These are phyloP conservation scores for Schrenkiella parvula DNA, from an alignment of 345 rosid species.

Conservation along the genomic window DNA sequence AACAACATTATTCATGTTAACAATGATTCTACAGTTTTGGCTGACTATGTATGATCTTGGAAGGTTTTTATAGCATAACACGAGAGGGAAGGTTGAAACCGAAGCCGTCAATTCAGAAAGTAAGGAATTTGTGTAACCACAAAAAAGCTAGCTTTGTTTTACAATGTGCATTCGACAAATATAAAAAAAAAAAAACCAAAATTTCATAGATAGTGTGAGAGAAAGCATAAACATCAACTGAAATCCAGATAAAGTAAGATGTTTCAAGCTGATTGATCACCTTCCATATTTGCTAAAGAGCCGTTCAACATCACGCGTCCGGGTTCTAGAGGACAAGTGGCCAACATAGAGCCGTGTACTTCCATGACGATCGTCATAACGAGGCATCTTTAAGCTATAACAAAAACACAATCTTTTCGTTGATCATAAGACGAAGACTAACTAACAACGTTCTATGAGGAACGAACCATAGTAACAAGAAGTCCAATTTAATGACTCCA, in stretches of 20 bases:
- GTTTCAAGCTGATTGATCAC: slow-evolving; percentile 10
- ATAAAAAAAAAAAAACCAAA: background rate
- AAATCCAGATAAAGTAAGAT: background rate
- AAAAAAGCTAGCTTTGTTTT: background rate
- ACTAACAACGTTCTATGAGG: background rate
- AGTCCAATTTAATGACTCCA: background rate
- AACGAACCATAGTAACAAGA: background rate
- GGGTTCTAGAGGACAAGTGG: slow-evolving; percentile 42
- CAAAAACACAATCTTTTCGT: background rate
- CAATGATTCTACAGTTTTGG: slow-evolving; percentile 31
- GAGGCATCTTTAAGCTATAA: slow-evolving; percentile 41
- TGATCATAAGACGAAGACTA: background rate
- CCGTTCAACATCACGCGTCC: slow-evolving; percentile 48
- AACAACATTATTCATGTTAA: slow-evolving; percentile 88
- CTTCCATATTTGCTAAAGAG: slow-evolving; percentile 60
- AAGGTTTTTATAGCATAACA: background rate
- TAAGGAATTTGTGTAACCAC: background rate
- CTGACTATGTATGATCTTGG: slow-evolving; percentile 7
- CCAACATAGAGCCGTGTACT: slow-evolving; percentile 52
- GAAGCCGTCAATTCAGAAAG: background rate
- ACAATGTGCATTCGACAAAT: background rate
- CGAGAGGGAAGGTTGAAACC: background rate
- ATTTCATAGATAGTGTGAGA: background rate
- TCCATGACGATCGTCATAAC: slow-evolving; percentile 39
- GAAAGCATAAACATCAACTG: background rate